Percentiles rank a stretch among this genome's conserved stretches.
Conservation (phyloP, 1,284 basidiomycete genomes). For the Ceratobasidium theobromae region DNA sequence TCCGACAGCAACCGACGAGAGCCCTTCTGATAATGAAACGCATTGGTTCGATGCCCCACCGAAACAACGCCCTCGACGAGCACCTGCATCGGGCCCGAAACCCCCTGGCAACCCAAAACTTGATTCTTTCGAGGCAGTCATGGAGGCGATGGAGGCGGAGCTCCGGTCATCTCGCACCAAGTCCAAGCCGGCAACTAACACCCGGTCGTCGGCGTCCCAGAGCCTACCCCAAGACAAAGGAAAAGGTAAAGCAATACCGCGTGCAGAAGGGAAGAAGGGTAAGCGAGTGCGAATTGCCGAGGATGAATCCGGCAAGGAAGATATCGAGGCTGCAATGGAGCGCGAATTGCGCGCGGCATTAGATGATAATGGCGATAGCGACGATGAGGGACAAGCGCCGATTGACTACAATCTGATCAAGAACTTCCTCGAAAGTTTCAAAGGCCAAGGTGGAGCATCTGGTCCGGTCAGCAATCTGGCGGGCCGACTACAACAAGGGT, state of each 20-base stretch:
- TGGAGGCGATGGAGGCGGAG: constrained; percentile 91
- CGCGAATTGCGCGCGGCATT: constrained; percentile 73
- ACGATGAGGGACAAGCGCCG: constrained; percentile 54
- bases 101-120: constrained; percentile 58
- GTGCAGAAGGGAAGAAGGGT: constrained; percentile 44
- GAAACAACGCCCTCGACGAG: constrained; percentile 9
- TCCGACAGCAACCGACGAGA: neutral
- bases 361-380: constrained; percentile 52
- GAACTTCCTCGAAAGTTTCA: constrained; percentile 93
- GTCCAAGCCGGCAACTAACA: neutral
- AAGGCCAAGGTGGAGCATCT: constrained; percentile 79
- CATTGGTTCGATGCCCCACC: constrained; percentile 25
- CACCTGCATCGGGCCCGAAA: constrained; percentile 19
- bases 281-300: constrained; percentile 43
- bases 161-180: constrained; percentile 49
- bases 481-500: constrained; percentile 70
- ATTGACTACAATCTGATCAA: constrained; percentile 89
- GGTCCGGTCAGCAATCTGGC: constrained; percentile 89
- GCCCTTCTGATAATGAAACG: constrained; percentile 11
- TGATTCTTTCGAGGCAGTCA: constrained; percentile 91
- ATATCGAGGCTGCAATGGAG: constrained; percentile 81
- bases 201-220: constrained; percentile 8
- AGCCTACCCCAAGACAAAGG: constrained; percentile 38
- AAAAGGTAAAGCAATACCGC: constrained; percentile 44
- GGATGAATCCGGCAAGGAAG: constrained; percentile 55